Conservation (phyloP, 345 rosid species). For the Populus simonii region DNA sequence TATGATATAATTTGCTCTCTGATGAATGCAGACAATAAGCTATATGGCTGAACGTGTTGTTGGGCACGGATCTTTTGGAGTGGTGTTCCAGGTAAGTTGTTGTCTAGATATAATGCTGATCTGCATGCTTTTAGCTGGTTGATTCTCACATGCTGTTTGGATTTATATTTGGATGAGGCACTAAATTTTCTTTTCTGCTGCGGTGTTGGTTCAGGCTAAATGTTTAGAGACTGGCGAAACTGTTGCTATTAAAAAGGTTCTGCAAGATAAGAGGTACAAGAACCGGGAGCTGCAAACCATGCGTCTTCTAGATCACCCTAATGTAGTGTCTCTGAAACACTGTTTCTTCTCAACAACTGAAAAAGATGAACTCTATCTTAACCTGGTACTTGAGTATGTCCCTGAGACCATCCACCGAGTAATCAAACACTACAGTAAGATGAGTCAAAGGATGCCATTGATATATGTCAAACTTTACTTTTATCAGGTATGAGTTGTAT, state of each 20-base stretch:
- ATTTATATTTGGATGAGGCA: background rate
- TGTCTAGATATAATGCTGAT: background rate
- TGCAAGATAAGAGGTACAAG: constrained; percentile 95
- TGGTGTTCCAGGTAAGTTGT: constrained; percentile 77
- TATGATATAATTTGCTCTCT: constrained; percentile 1
- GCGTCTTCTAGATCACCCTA: constrained; percentile 96
- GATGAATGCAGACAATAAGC: constrained; percentile 61
- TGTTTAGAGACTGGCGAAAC: constrained; percentile 97
- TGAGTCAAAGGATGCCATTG: constrained; percentile 82
- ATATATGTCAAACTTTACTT: constrained; percentile 85
- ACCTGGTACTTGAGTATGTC: constrained; percentile 88
- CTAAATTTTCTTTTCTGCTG: background rate
- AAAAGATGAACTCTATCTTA: constrained; percentile 86
- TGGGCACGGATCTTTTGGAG: constrained; percentile 95
- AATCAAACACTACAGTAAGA: constrained; percentile 78
- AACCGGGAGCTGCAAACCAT: constrained; percentile 95
- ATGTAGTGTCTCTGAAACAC: constrained; percentile 82
- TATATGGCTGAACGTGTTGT: constrained; percentile 98
- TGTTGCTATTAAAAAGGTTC: constrained; percentile 84
- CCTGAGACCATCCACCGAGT: constrained; percentile 92
- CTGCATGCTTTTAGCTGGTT: background rate
- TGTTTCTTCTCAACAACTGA: constrained; percentile 96
- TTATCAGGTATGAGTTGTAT: constrained; percentile 58
- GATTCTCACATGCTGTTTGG: background rate
- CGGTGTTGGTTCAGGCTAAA: constrained; percentile 56